Evolutionary conservation across 2,329 filamentous ascomycete genomes (phyloP).

Genomic region (Aspergillus amoenus): DNA sequence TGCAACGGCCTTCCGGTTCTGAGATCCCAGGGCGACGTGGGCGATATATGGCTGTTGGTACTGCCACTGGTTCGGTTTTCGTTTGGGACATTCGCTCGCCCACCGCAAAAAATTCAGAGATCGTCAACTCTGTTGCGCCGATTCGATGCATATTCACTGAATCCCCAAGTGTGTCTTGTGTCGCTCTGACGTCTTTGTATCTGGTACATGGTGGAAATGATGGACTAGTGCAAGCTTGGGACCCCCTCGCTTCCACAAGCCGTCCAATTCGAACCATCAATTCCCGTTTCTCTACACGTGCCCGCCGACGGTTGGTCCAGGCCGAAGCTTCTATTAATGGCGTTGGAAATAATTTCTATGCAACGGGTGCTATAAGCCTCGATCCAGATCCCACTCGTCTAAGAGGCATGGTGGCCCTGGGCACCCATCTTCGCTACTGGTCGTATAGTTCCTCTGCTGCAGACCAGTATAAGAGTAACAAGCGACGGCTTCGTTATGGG

Average conservation of each 20-base stretch:
- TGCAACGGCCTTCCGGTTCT: conserved; percentile 40
- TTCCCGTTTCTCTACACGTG: conserved; percentile 76
- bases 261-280: conserved; percentile 84
- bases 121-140: conserved; percentile 63
- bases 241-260: conserved; percentile 78
- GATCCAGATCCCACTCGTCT: conserved; percentile 85
- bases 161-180: conserved; percentile 78
- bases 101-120: conserved; percentile 53
- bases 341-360: conserved; percentile 72
- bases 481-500: conserved; percentile 72
- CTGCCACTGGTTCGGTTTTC: conserved; percentile 71
- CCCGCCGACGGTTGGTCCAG: conserved; percentile 71
- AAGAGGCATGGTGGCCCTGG: conserved; percentile 82
- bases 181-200: conserved; percentile 82
- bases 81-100: conserved; percentile 81
- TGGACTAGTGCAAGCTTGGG: conserved; percentile 94
- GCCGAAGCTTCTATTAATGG: conserved; percentile 66
- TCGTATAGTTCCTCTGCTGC: conserved; percentile 80
- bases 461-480: conserved; percentile 71
- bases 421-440: conserved; percentile 88
- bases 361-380: conserved; percentile 78
- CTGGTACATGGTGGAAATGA: conserved; percentile 92
- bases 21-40: conserved; percentile 84
- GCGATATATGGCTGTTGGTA: conserved; percentile 78
- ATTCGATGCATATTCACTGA: conserved; percentile 85